A percentile compares a stretch with the other conserved stretches of the same genome.
These are phyloP conservation scores for Phytophthora agathidicida DNA, from an alignment of 352 stramenopile species.

Conservation along the genomic window DNA sequence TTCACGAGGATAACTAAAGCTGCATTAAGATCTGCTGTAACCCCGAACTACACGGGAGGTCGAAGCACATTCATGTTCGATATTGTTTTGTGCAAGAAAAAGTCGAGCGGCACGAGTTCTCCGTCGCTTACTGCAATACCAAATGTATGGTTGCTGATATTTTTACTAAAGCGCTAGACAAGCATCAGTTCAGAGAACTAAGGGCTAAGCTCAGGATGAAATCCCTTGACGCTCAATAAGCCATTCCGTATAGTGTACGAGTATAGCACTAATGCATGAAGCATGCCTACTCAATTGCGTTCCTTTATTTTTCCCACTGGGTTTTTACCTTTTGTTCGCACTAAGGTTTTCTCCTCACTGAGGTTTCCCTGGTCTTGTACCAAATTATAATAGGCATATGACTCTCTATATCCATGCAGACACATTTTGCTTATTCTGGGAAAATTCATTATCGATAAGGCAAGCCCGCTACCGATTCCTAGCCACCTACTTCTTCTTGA, in stretches of 20 bases:
- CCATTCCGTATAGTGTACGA: neutral
- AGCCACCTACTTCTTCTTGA: conserved; percentile 7
- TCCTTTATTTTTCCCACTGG: conserved; percentile 1
- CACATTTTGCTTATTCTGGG: conserved; percentile 11
- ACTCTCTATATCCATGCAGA: neutral
- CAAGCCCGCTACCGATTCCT: conserved; percentile 3
- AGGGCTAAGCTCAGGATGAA: no score
- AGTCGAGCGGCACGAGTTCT: conserved; percentile 28
- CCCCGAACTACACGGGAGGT: conserved; percentile 29
- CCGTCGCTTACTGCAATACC: conserved; percentile 30
- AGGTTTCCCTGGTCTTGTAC: conserved; percentile 12
- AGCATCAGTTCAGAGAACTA: conserved; percentile 11
- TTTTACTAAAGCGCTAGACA: conserved; percentile 33
- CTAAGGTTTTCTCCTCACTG: conserved; percentile 2
- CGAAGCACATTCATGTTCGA: conserved; percentile 42
- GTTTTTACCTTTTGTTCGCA: conserved; percentile 9
- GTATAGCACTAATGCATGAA: neutral
- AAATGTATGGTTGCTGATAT: conserved; percentile 36
- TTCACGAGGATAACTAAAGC: conserved; percentile 45
- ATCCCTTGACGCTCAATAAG: conserved; percentile 1
- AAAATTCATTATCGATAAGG: conserved; percentile 9
- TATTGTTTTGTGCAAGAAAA: no score
- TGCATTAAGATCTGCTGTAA: conserved; percentile 41
- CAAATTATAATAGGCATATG: conserved; percentile 8
- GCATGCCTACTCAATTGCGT: neutral